phyloP scores from a whole-genome alignment of 2,329 filamentous ascomycete genomes.

The Aureobasidium sp. region DNA sequence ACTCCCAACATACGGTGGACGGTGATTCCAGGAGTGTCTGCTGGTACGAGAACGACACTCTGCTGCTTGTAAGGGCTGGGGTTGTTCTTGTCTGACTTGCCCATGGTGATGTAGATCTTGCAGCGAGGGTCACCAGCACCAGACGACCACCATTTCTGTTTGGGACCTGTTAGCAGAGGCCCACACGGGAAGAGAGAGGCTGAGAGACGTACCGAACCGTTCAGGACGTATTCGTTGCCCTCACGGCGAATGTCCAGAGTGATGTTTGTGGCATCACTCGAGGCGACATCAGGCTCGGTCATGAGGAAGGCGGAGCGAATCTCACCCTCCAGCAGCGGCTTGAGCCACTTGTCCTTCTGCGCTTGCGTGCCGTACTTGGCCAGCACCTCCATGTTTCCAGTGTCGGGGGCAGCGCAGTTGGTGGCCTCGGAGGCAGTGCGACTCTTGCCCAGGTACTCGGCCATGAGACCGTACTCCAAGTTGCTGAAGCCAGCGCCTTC shows the following conservation, averaged over 20 bases:
- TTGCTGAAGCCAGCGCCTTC: constrained; percentile 93
- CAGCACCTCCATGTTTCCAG: constrained; percentile 48
- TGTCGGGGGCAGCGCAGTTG: constrained; percentile 53
- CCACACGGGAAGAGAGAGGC: neutral
- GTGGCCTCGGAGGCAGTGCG: constrained; percentile 79
- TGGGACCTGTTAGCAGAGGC: neutral
- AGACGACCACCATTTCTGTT: constrained; percentile 97
- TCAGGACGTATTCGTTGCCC: constrained; percentile 83
- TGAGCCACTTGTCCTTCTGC: constrained; percentile 46
- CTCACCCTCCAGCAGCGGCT: constrained; percentile 43
- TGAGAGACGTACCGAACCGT: constrained; percentile 61
- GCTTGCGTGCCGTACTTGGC: constrained; percentile 46
- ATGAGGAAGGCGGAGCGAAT: constrained; percentile 46
- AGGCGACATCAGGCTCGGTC: constrained; percentile 46
- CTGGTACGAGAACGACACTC: constrained; percentile 84
- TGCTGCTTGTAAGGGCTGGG: constrained; percentile 79
- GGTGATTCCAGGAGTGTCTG: constrained; percentile 75
- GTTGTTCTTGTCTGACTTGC: constrained; percentile 75
- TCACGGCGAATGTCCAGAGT: constrained; percentile 68
- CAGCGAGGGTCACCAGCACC: constrained; percentile 90
- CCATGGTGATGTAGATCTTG: constrained; percentile 93
- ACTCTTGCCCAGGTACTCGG: constrained; percentile 87
- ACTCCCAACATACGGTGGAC: constrained; percentile 89
- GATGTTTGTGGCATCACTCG: constrained; percentile 46
- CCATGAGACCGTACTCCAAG: constrained; percentile 96